Evolutionary conservation across 2,329 filamentous ascomycete species (phyloP).

Genomic region (Colletotrichum orbiculare): DNA sequence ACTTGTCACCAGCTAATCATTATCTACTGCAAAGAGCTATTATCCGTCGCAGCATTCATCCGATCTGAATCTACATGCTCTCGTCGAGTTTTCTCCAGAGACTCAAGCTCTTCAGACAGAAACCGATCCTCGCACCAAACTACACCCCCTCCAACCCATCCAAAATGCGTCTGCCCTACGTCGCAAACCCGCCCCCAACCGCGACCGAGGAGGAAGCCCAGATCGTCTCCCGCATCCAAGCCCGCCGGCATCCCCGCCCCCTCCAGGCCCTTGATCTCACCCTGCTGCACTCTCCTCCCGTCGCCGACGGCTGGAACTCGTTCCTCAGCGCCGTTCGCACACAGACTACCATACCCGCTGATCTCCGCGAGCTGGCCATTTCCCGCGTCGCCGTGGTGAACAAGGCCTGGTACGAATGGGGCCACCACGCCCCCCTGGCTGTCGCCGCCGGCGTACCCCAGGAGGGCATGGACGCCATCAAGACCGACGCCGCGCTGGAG

Average conservation of each 20-base stretch:
- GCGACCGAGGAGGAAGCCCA: conserved; percentile 59
- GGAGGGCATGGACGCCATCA: conserved; percentile 59
- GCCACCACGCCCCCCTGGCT: conserved; percentile 77
- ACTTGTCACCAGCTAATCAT: not conserved
- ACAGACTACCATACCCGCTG: conserved; percentile 59
- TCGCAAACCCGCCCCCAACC: conserved; percentile 61
- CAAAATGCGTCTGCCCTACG: conserved; percentile 76
- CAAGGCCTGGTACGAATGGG: conserved; percentile 87
- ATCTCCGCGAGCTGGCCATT: conserved; percentile 81
- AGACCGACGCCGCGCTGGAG: conserved; percentile 43
- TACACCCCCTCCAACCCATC: conserved; percentile 12
- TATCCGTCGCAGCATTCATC: too few species aligned
- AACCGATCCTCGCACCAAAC: not conserved
- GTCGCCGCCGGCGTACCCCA: conserved; percentile 66
- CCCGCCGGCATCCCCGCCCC: conserved; percentile 74
- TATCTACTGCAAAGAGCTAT: not conserved
- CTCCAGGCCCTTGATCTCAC: conserved; percentile 81
- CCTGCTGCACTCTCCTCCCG: conserved; percentile 77
- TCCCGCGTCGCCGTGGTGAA: conserved; percentile 85
- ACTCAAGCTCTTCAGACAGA: conserved; percentile 5
- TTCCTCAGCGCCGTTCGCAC: conserved; percentile 74
- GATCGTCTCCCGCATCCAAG: conserved; percentile 72
- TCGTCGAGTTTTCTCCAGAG: conserved; percentile 3
- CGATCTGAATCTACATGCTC: conserved; percentile 3
- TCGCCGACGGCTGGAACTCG: conserved; percentile 81